Evolutionary conservation across 805 yeast genomes (phyloP).

Genomic region (Yarrowia osloensis): DNA sequence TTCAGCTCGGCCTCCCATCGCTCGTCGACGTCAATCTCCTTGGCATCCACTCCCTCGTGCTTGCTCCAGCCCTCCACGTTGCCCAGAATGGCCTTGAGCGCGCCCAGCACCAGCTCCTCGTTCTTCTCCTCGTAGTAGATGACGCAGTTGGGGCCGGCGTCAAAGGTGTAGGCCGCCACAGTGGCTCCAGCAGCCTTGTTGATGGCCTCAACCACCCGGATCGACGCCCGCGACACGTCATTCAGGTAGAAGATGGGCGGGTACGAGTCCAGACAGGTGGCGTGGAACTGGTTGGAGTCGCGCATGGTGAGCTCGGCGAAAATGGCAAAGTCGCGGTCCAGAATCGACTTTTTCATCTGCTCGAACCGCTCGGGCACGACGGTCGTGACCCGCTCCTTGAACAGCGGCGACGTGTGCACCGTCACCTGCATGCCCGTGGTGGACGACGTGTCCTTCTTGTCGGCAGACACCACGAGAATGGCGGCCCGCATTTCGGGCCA

Average conservation of each 20-base stretch:
- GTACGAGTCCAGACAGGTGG: constrained; percentile 91
- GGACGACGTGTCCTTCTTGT: constrained; percentile 90
- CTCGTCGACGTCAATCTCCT: constrained; percentile 39
- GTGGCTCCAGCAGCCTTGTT: constrained; percentile 63
- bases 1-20: constrained; percentile 55
- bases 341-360: constrained; percentile 78
- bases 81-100: constrained; percentile 61
- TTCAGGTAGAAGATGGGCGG: constrained; percentile 96
- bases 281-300: constrained; percentile 97
- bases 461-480: constrained; percentile 88
- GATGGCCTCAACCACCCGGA: constrained; percentile 74
- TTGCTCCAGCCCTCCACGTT: constrained; percentile 70
- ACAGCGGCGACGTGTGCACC: constrained; percentile 83
- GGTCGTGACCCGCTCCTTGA: constrained; percentile 69
- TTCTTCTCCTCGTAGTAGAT: constrained; percentile 79
- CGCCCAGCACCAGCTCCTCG: constrained; percentile 71
- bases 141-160: constrained; percentile 99
- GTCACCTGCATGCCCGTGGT: constrained; percentile 97
- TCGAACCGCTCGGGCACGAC: constrained; percentile 87
- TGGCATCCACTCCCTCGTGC: constrained; percentile 38
- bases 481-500: constrained; percentile 96
- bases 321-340: constrained; percentile 67
- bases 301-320: constrained; percentile 93
- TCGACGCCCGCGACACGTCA: constrained; percentile 82
- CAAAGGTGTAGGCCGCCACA: constrained; percentile 95